Base-by-base conservation (phyloP, 2,329 filamentous ascomycete species). In the Aspergillus sclerotialis region DNA sequence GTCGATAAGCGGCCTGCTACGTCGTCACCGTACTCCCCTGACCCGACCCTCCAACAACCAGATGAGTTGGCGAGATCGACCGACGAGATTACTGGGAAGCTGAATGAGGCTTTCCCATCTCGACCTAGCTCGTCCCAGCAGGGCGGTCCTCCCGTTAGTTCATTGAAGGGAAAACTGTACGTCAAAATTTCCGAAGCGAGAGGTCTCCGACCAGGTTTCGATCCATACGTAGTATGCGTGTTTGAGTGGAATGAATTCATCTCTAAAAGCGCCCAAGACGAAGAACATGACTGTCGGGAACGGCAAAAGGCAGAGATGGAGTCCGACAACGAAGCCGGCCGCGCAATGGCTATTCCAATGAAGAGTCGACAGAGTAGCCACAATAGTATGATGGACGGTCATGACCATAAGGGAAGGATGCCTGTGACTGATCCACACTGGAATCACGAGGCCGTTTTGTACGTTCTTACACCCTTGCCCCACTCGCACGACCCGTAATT, bases 241-340 rank as follows among this genome's bases (percentile, higher is more conserved):
- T 98, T 96, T 55, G 92, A 98, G 60, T 84, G 87, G 59, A 94
- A 90, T 55, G 92, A 98, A 61, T 82, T 94, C 50, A 94, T 98
- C 36, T 96, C 92, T 1, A 82, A 85, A 36, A 87, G 87, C 2
- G 85, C 89, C 9, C 77, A 81, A 45, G 69, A 68, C 35, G 73
- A 78, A 38, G 75, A 74, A 35, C 64, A 73, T 15, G 69, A 73
- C 19, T 80, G 83, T 28, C 72, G 77, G 23, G 77, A 80, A 28
- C 76, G 81, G 44, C 67, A 71, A 60, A 53, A 64, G 64, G 53
- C 76, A 72, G 45, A 72, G 66, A 49, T 68, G 50, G 74, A 82
- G 37, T 79, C 83, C 42, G 83, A 81, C 38, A 92, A 85, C 55
- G 87, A 94, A 49, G 82, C 82, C 18, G 85, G 88, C 17, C 77